These are phyloP conservation scores for Exserohilum turcica DNA, from an alignment of 2,329 filamentous ascomycete species.

Conservation along the genomic window DNA sequence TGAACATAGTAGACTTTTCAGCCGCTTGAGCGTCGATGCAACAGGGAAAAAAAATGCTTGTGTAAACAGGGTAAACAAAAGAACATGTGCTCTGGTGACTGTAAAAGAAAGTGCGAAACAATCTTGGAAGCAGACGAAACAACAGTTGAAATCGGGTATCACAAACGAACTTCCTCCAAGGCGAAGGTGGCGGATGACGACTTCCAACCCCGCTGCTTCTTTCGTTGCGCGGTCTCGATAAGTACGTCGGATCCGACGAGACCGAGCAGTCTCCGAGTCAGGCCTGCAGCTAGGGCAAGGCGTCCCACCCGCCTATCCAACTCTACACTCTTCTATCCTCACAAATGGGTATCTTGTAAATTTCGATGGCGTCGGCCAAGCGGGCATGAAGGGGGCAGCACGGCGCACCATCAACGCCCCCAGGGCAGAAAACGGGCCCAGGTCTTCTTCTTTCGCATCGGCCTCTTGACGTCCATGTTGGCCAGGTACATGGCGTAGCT, in stretches of 20 bases:
- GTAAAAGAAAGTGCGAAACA: slow-evolving; percentile 2
- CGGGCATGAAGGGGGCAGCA: slow-evolving; percentile 7
- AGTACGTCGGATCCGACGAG: slow-evolving; percentile 1
- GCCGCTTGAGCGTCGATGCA: background rate
- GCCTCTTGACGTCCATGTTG: slow-evolving; percentile 17
- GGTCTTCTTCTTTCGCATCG: slow-evolving; percentile 26
- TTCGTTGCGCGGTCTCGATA: slow-evolving; percentile 4
- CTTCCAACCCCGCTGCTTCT: slow-evolving; percentile 16
- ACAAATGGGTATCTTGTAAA: slow-evolving; percentile 11
- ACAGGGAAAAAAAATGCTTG: background rate
- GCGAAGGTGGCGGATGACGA: background rate
- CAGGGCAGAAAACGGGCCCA: slow-evolving; percentile 30
- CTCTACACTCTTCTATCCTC: slow-evolving; percentile 2
- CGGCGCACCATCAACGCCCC: slow-evolving; percentile 7
- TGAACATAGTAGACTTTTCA: slow-evolving; percentile 11
- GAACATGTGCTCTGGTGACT: slow-evolving; percentile 6
- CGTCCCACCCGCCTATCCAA: background rate
- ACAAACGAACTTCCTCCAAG: slow-evolving; percentile 6
- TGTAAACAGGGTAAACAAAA: slow-evolving; percentile 11
- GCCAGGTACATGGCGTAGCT: slow-evolving; percentile 34
- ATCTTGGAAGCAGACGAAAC: slow-evolving; percentile 12
- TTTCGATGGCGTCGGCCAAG: slow-evolving; percentile 5
- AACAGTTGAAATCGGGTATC: slow-evolving; percentile 8
- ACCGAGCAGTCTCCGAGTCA: slow-evolving; percentile 12
- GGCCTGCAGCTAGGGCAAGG: slow-evolving; percentile 2